Percentiles rank a stretch among this genome's conserved stretches.
These are phyloP conservation scores for Limnomonas spitsbergensis DNA, from an alignment of 139 green algal species.

Conservation along the genomic window DNA sequence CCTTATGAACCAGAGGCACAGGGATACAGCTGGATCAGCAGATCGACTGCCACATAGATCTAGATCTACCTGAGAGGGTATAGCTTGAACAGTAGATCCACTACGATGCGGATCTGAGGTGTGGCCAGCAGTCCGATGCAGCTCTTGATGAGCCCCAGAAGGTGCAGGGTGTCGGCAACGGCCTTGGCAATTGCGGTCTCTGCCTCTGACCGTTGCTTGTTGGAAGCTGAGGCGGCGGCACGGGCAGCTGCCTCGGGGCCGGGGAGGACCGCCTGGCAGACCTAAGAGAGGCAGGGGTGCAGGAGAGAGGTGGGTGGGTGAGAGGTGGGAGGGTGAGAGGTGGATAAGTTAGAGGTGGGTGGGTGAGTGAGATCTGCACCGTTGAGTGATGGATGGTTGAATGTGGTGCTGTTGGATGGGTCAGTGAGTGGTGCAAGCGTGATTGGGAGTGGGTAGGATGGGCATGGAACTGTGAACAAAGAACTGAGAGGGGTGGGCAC, in stretches of 20 bases:
- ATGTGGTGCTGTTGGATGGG: too few species aligned
- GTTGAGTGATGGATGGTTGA: too few species aligned
- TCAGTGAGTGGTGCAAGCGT: too few species aligned
- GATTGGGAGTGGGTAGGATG: too few species aligned
- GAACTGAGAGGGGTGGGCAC: too few species aligned
- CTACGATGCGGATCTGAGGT: constrained; percentile 6
- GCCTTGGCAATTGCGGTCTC: constrained; percentile 70
- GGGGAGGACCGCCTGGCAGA: constrained; percentile 58
- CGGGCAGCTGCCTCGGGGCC: constrained; percentile 64
- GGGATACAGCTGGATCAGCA: constrained; percentile 67
- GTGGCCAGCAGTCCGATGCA: constrained; percentile 53
- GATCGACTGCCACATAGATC: constrained; percentile 31
- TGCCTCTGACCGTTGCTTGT: constrained; percentile 68
- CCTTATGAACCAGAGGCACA: too few species aligned
- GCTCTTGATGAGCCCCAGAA: constrained; percentile 68
- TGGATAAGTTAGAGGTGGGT: too few species aligned
- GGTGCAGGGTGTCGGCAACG: constrained; percentile 72
- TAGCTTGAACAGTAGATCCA: constrained; percentile 63
- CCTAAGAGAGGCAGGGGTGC: constrained; percentile 24
- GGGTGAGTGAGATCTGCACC: too few species aligned
- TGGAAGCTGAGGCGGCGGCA: constrained; percentile 63
- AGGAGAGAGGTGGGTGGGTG: too few species aligned
- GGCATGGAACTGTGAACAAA: too few species aligned
- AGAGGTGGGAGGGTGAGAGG: too few species aligned
- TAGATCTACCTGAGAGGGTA: too few species aligned